Evolutionary conservation across 148 eudicot species (phyloP), one percentile per base, ranked within the genome.

Genomic region (Cornus kousa): DNA sequence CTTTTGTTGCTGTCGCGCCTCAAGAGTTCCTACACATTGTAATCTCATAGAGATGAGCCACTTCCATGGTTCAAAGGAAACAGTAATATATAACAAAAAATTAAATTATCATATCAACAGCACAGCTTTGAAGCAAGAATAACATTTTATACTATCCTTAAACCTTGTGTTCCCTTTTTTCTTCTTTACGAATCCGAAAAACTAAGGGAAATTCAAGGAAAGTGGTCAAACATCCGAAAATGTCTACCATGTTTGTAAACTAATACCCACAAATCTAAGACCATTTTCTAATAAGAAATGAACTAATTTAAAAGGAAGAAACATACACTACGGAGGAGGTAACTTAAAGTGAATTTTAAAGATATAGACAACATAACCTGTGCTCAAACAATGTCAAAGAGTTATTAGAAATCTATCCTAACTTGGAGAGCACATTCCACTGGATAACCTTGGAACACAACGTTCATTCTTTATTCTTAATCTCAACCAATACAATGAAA

Each of bases 1-100:
- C 87, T 80, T 82, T 82, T 87, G 83, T 76, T 88, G 77, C 88
- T 85, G 60, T 83, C 88, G 37, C 88, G 89, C 87, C 80, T 92
- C 89, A 90, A 80, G 80, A 86, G 84, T 62, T 90, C 94, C 94
- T 92, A 84, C 79, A 83, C 65, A 59, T 14, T 9, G 37, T 73
- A 73, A 60, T 66, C 46, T 60, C 14, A 2, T 33, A 16, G 17
- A 74, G 32, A 19, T 71, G 40, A 64, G 72, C 35, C 32, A 68
- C 14, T 53, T 8, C 13, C 1, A 23, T 19, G n/a, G 53, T 74
- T 14, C 64, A 22, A 43, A 33, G 28, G 2, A 73, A 62, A 39
- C 68, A 23, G 62, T 65, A 65, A 19, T 22, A 32, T 7, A 33
- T 31, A 14, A 46, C 19, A 57, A 64, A 43, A 12, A 69, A 43